Percentiles rank a stretch among this genome's conserved stretches.
These are phyloP conservation scores for Yamadazyma endophytica DNA, from an alignment of 805 yeast species.

Conservation along the genomic window DNA sequence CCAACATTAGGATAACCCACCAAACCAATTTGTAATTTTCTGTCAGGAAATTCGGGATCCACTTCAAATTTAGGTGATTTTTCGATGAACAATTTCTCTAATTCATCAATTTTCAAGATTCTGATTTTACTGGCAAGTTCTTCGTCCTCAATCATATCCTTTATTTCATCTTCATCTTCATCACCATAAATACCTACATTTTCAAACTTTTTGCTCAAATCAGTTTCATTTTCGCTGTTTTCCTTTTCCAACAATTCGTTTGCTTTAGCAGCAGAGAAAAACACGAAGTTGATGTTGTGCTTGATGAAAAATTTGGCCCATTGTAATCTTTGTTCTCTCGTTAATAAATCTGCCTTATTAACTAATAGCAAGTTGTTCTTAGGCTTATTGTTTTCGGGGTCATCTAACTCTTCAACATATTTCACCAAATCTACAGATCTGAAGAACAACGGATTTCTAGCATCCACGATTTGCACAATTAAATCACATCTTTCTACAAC, in stretches of 20 bases:
- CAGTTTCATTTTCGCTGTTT: slow-evolving; percentile 33
- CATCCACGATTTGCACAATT: slow-evolving; percentile 96
- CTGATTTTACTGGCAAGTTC: slow-evolving; percentile 39
- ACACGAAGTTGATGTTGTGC: slow-evolving; percentile 74
- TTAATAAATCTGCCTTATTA: slow-evolving; percentile 88
- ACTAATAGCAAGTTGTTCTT: slow-evolving; percentile 81
- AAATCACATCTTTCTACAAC: slow-evolving; percentile 93
- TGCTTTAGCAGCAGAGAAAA: slow-evolving; percentile 88
- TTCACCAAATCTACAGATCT: slow-evolving; percentile 83
- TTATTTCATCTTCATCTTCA: slow-evolving; percentile 19
- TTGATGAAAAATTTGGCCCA: slow-evolving; percentile 85
- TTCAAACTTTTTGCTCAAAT: slow-evolving; percentile 12
- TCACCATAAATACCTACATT: slow-evolving; percentile 17
- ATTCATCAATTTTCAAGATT: slow-evolving; percentile 76
- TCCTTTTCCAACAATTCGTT: slow-evolving; percentile 69
- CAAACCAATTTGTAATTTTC: slow-evolving; percentile 79
- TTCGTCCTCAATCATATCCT: slow-evolving; percentile 10
- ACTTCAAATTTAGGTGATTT: slow-evolving; percentile 71
- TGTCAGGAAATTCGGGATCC: slow-evolving; percentile 53
- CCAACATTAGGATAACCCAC: slow-evolving; percentile 99
- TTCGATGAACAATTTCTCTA: slow-evolving; percentile 71
- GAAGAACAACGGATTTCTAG: slow-evolving; percentile 87
- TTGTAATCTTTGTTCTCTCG: slow-evolving; percentile 65
- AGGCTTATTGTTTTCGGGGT: slow-evolving; percentile 42
- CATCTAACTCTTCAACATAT: slow-evolving; percentile 70